These are phyloP conservation scores for Anisodus tanguticus DNA, from an alignment of 257 asterid genomes.

Conservation along the genomic window DNA sequence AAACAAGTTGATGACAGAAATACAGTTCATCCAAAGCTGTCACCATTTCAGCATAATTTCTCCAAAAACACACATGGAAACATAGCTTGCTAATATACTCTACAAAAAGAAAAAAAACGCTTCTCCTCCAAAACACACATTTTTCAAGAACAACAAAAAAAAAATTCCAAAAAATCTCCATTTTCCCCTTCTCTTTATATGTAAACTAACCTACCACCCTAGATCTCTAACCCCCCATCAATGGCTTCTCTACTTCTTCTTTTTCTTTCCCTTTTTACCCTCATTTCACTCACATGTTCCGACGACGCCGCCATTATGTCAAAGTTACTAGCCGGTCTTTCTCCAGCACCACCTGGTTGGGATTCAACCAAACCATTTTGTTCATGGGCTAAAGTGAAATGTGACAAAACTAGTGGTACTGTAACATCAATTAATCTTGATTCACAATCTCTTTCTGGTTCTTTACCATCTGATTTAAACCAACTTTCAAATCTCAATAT, in stretches of 20 bases:
- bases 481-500: slow-evolving; percentile 62
- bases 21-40: slow-evolving; percentile 27
- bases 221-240: slow-evolving; percentile 24
- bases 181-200: neutral
- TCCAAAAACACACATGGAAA: no score
- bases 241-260: slow-evolving; percentile 42
- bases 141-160: neutral
- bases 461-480: slow-evolving; percentile 62
- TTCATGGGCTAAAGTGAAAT: slow-evolving; percentile 56
- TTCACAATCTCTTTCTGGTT: slow-evolving; percentile 64
- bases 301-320: slow-evolving; percentile 73
- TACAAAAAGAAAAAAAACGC: no score
- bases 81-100: no score
- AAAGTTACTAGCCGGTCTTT: slow-evolving; percentile 50
- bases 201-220: neutral
- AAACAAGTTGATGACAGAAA: neutral
- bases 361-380: slow-evolving; percentile 52
- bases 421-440: slow-evolving; percentile 58
- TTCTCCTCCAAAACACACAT: neutral
- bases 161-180: neutral
- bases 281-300: slow-evolving; percentile 48
- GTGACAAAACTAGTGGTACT: slow-evolving; percentile 52
- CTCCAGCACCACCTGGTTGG: slow-evolving; percentile 76
- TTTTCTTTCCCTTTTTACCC: slow-evolving; percentile 36
- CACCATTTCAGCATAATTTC: neutral